Evolutionary conservation across 257 asterid genomes (phyloP).

Genomic region (Plantago major): DNA sequence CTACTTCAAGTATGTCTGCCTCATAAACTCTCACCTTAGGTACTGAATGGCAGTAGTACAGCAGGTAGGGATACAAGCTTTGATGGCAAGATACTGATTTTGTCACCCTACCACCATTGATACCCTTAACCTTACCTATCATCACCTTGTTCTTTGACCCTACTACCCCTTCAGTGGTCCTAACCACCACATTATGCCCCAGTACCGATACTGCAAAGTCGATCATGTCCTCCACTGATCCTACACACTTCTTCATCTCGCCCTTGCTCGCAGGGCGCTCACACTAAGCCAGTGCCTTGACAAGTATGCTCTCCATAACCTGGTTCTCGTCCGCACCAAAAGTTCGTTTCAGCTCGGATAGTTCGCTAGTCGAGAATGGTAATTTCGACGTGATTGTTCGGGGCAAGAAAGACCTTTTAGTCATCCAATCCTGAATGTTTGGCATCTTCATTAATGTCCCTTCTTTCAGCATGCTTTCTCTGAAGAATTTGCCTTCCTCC

Average conservation of each 20-base stretch:
- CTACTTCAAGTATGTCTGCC: slow-evolving; percentile 63
- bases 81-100: slow-evolving; percentile 89
- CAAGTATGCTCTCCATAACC: slow-evolving; percentile 39
- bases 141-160: slow-evolving; percentile 49
- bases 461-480: slow-evolving; percentile 54
- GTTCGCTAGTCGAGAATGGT: slow-evolving; percentile 36
- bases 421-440: slow-evolving; percentile 68
- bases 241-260: slow-evolving; percentile 67
- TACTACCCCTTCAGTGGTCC: slow-evolving; percentile 47
- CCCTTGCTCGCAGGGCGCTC: slow-evolving; percentile 55
- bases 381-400: slow-evolving; percentile 45
- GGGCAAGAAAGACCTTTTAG: slow-evolving; percentile 80
- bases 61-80: slow-evolving; percentile 67
- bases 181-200: slow-evolving; percentile 43
- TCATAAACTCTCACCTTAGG: slow-evolving; percentile 76
- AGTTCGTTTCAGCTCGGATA: slow-evolving; percentile 32
- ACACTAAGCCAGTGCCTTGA: slow-evolving; percentile 52
- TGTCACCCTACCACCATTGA: slow-evolving; percentile 64
- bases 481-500: slow-evolving; percentile 73
- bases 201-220: slow-evolving; percentile 50
- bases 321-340: slow-evolving; percentile 39
- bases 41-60: slow-evolving; percentile 82
- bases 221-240: slow-evolving; percentile 72
- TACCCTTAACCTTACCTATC: slow-evolving; percentile 53
- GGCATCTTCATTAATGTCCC: slow-evolving; percentile 70